Conservation (phyloP, 2,329 filamentous ascomycete species). For the Bipolaris gigantea region DNA sequence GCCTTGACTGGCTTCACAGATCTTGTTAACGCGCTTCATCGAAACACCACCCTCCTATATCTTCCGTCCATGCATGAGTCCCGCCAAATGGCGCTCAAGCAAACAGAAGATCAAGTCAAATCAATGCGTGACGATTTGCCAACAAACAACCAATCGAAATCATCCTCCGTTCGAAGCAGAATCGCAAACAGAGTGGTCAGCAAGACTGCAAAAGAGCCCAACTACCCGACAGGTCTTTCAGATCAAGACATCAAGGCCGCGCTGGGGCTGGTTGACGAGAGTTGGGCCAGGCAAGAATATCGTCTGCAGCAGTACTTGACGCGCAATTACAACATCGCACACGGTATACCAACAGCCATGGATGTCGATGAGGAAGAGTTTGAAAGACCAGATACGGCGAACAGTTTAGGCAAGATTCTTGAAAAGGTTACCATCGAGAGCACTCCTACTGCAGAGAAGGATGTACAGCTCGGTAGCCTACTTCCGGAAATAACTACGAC, state of each 20-base stretch:
- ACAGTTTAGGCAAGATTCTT: constrained; percentile 47
- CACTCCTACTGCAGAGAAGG: constrained; percentile 49
- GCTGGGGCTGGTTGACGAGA: constrained; percentile 52
- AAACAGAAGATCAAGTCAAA: constrained; percentile 59
- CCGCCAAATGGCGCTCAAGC: constrained; percentile 62
- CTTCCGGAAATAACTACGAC: constrained; percentile 2
- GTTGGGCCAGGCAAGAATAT: constrained; percentile 54
- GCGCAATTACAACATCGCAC: constrained; percentile 51
- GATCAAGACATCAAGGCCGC: constrained; percentile 56
- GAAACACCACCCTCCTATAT: constrained; percentile 64
- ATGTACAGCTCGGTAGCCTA: constrained; percentile 33
- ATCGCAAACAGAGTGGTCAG: constrained; percentile 37
- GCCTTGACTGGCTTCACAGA: constrained; percentile 71
- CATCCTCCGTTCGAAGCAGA: constrained; percentile 39
- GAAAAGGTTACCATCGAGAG: constrained; percentile 51
- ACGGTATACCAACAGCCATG: constrained; percentile 48
- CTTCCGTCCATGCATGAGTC: constrained; percentile 67
- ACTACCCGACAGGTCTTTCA: constrained; percentile 37
- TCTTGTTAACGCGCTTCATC: constrained; percentile 67
- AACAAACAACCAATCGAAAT: constrained; percentile 31
- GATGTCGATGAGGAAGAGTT: constrained; percentile 52
- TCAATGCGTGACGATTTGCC: constrained; percentile 50
- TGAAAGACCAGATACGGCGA: constrained; percentile 47
- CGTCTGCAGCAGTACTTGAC: constrained; percentile 52
- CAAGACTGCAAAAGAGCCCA: constrained; percentile 30